phyloP scores from a whole-genome alignment of 1,284 basidiomycete genomes.

The Trichosporon sp. region DNA sequence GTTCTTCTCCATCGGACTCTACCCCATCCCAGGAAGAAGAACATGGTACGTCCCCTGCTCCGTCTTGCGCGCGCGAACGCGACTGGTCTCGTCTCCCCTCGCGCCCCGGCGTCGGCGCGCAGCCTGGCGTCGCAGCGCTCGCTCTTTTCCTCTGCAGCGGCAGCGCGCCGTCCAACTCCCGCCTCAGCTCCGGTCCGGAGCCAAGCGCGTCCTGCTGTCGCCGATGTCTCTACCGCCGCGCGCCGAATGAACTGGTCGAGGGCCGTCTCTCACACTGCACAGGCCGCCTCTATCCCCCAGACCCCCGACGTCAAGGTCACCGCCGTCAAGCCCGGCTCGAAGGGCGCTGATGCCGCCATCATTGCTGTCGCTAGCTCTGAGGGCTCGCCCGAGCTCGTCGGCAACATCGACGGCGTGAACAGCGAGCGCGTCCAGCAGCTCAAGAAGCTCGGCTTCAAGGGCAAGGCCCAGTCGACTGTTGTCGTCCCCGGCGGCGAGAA shows the following conservation, averaged over 20 bases:
- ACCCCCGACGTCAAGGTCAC: constrained; percentile 5
- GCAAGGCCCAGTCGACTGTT: not conserved
- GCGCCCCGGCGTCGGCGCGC: not conserved
- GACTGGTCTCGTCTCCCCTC: too few relatives aligned
- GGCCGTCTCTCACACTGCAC: constrained; percentile 7
- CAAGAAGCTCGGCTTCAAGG: constrained; percentile 14
- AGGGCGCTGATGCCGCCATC: constrained; percentile 9
- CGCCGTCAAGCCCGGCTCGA: not conserved
- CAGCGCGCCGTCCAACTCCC: not conserved
- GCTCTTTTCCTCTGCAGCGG: not conserved
- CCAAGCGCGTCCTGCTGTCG: not conserved
- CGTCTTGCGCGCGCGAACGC: not conserved
- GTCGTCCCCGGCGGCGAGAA: constrained; percentile 7
- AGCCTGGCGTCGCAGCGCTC: not conserved
- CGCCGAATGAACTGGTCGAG: not conserved
- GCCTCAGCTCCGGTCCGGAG: not conserved
- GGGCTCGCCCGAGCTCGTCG: constrained; percentile 1
- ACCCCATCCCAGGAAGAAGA: not conserved
- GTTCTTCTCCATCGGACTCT: not conserved
- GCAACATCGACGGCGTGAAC: not conserved
- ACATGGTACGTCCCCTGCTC: constrained; percentile 1
- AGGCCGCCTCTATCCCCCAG: constrained; percentile 2
- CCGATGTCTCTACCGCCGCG: not conserved
- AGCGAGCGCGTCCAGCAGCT: constrained; percentile 9
- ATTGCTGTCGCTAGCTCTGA: constrained; percentile 4